Evolutionary conservation across 106 monocot species (phyloP).

Genomic region (Agapanthus africanus): DNA sequence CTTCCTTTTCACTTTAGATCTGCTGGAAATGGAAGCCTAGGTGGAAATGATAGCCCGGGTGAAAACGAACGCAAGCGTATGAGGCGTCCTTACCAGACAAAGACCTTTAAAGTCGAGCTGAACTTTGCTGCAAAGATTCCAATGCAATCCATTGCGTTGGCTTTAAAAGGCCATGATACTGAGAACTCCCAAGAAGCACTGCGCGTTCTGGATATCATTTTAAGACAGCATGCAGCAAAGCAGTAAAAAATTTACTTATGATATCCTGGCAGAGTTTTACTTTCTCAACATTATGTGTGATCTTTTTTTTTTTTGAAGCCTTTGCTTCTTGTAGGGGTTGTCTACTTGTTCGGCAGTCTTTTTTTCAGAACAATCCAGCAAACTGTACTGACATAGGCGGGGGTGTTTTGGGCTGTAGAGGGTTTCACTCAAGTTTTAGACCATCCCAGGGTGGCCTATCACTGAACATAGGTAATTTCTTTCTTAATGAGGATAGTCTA

Average conservation of each 20-base stretch:
- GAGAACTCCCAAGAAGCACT: conserved; percentile 82
- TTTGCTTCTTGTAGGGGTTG: conserved; percentile 57
- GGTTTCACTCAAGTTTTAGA: conserved; percentile 86
- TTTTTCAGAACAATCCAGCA: conserved; percentile 56
- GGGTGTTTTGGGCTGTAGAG: conserved; percentile 70
- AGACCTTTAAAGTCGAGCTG: conserved; percentile 70
- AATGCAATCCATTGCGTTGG: conserved; percentile 49
- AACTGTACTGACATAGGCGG: conserved; percentile 76
- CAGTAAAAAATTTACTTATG: conserved; percentile 29
- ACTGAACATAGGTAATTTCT: conserved; percentile 64
- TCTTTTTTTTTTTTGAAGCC: neutral
- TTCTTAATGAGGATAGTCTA: too few species aligned
- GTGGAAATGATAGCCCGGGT: conserved; percentile 48
- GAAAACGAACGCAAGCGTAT: conserved; percentile 51
- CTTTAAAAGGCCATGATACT: conserved; percentile 57
- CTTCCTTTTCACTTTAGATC: neutral
- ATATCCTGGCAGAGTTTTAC: neutral
- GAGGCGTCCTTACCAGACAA: conserved; percentile 41
- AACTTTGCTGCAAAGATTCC: conserved; percentile 76
- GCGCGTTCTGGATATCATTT: conserved; percentile 71
- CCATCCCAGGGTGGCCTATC: conserved; percentile 24
- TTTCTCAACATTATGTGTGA: neutral
- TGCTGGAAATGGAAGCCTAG: conserved; percentile 47
- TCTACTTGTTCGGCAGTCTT: conserved; percentile 81
- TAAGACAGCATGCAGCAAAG: conserved; percentile 71